A percentile compares a stretch with the other conserved stretches of the same genome.
These are phyloP conservation scores for Coprinopsis marcescibilis DNA, from an alignment of 768 basidiomycete genomes.

Conservation along the genomic window DNA sequence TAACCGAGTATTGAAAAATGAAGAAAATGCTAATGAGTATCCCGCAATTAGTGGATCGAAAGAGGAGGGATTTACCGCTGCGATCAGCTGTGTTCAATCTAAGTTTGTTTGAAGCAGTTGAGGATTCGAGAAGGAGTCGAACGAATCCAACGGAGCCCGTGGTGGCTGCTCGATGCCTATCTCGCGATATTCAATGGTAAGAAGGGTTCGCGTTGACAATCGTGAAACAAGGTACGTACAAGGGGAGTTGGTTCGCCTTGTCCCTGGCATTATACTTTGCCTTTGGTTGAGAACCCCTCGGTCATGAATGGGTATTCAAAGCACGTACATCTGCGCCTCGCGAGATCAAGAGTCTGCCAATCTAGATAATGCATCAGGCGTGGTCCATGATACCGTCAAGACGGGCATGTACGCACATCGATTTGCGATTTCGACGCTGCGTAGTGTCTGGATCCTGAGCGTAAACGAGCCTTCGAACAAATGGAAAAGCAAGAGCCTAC, in stretches of 20 bases:
- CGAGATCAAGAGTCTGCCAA: conserved; percentile 78
- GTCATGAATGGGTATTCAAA: conserved; percentile 24
- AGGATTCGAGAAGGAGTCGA: conserved; percentile 76
- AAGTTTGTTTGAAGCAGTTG: conserved; percentile 67
- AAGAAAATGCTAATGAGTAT: conserved; percentile 14
- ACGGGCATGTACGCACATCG: conserved; percentile 59
- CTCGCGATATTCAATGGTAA: conserved; percentile 15
- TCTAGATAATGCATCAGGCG: conserved; percentile 46
- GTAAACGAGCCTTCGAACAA: conserved; percentile 15
- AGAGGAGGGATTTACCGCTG: conserved; percentile 44
- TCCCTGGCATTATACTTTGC: conserved; percentile 89
- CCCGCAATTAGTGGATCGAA: conserved; percentile 15
- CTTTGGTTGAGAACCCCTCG: conserved; percentile 29
- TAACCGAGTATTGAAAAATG: conserved; percentile 23
- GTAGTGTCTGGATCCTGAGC: conserved; percentile 61
- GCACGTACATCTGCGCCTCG: conserved; percentile 86
- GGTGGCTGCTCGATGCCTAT: conserved; percentile 91
- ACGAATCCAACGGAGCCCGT: conserved; percentile 92
- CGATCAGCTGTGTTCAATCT: conserved; percentile 85
- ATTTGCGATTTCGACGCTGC: conserved; percentile 89
- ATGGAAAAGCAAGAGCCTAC: conserved; percentile 39
- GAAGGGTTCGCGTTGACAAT: conserved; percentile 13
- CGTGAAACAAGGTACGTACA: conserved; percentile 45
- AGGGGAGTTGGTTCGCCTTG: conserved; percentile 85
- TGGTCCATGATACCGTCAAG: conserved; percentile 18